These are phyloP conservation scores for Spizellomyces sp. DNA, from an alignment of 192 early-diverging fungal species.

Conservation along the genomic window DNA sequence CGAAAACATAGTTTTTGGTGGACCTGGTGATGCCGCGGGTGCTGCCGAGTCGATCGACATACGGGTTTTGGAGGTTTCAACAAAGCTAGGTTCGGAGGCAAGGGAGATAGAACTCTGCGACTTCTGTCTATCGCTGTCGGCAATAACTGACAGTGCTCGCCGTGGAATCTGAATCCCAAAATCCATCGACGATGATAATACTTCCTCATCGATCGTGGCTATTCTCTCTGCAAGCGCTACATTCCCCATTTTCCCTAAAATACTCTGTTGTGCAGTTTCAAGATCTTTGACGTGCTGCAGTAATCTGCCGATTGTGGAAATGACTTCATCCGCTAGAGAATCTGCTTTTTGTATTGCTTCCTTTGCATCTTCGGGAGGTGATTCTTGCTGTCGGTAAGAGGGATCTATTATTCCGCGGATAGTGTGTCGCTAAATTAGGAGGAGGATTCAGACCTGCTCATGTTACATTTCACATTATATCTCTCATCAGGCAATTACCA, in stretches of 20 bases:
- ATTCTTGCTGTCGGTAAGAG: background rate
- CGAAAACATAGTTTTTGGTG: constrained; percentile 45
- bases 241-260: constrained; percentile 5
- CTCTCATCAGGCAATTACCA: background rate
- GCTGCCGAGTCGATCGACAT: background rate
- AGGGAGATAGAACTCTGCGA: constrained; percentile 2
- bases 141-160: background rate
- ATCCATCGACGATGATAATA: background rate
- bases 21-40: background rate
- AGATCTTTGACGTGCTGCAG: constrained; percentile 11
- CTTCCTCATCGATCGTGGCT: background rate
- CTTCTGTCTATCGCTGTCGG: background rate
- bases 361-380: background rate
- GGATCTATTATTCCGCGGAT: constrained; percentile 12
- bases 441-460: background rate
- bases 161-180: background rate
- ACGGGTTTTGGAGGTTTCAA: background rate
- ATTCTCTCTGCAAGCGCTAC: background rate
- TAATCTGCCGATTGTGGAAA: constrained; percentile 10
- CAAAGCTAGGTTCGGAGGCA: background rate
- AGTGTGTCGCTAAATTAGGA: constrained; percentile 11
- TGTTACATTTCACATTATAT: background rate
- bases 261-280: constrained; percentile 22
- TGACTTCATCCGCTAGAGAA: constrained; percentile 23
- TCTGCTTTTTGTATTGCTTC: constrained; percentile 3